Base-by-base conservation (phyloP, 306 rosid species). In the Cyamopsis tetragonoloba region DNA sequence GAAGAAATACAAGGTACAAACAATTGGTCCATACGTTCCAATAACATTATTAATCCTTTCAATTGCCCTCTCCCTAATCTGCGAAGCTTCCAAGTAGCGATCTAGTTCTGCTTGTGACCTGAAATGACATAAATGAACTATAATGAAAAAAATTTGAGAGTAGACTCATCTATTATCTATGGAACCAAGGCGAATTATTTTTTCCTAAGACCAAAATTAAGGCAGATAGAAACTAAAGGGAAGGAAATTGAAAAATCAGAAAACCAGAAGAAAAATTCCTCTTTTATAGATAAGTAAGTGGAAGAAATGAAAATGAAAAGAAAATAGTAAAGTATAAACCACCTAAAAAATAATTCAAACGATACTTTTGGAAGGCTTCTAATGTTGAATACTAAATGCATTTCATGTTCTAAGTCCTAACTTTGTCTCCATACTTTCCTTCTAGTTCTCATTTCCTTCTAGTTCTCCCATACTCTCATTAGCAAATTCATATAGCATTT, bases 51-150 rank as follows among this genome's bases (percentile, higher is more conserved):
- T 84, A 53, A 86, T 81, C 83, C 96, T 84, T 73, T 89, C 96
- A 42, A 86, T 84, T 30, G 96, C 98, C 77, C 96, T 73, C 69
- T 89, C 93, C 81, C 96, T 81, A 67, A 89, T 92, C 62, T 83
- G 96, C 1, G 98, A 92, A 76, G 98, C 98, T 80, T 92, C 93
- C 87, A 92, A 83, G 71, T 89, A 92, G 15, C 93, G 87, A 83
- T 92, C 98, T 37, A 92, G 93, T 59, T 92, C 98, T 42, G 82
- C 91, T 1, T 77, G 91, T 37, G 96, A 82, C 98, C 98, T 92
- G 91, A 89, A 89, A 89, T 22, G 63, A 77, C 23, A 82, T 34
- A 54, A 35, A 73, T 31, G 80, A 55, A 68, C 78, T 72, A 47
- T 56, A 50, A n/a, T 44, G 66, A 51, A 24, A 62, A 34, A 70